These are phyloP conservation scores for Aspergillus persii DNA, from an alignment of 2,329 filamentous ascomycete genomes.

Conservation along the genomic window DNA sequence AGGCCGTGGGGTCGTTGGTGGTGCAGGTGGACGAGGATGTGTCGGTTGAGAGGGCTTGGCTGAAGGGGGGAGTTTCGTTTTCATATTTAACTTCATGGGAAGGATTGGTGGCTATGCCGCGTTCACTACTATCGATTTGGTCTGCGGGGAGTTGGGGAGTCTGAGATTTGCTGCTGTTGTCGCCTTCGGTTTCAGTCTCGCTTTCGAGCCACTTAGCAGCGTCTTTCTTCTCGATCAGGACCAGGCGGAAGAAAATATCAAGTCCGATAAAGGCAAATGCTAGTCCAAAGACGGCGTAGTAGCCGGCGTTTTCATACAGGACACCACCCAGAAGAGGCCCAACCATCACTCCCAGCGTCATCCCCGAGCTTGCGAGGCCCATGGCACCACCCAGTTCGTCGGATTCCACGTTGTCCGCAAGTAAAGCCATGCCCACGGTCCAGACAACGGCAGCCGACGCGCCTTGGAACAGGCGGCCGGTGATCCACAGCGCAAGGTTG, in stretches of 20 bases:
- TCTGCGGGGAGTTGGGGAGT: neutral
- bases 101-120: neutral
- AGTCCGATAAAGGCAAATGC: conserved; percentile 45
- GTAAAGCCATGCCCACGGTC: conserved; percentile 67
- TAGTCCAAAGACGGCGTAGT: conserved; percentile 39
- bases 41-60: neutral
- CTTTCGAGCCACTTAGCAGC: neutral
- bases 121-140: neutral
- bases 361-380: conserved; percentile 64
- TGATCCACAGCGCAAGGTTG: conserved; percentile 58
- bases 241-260: conserved; percentile 54
- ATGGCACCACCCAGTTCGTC: conserved; percentile 62
- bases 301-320: conserved; percentile 56
- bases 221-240: conserved; percentile 49
- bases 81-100: neutral
- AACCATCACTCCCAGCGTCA: conserved; percentile 62
- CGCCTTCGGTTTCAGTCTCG: neutral
- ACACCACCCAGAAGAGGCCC: conserved; percentile 69
- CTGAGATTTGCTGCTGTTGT: neutral
- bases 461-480: conserved; percentile 66
- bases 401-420: conserved; percentile 68
- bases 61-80: neutral
- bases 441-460: conserved; percentile 68
- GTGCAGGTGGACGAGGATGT: neutral
- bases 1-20: neutral